Percentiles rank a stretch among this genome's conserved stretches.
Evolutionary conservation across 139 green algal species (phyloP).

Genomic region (Auxenochlorella pyrenoidosa): DNA sequence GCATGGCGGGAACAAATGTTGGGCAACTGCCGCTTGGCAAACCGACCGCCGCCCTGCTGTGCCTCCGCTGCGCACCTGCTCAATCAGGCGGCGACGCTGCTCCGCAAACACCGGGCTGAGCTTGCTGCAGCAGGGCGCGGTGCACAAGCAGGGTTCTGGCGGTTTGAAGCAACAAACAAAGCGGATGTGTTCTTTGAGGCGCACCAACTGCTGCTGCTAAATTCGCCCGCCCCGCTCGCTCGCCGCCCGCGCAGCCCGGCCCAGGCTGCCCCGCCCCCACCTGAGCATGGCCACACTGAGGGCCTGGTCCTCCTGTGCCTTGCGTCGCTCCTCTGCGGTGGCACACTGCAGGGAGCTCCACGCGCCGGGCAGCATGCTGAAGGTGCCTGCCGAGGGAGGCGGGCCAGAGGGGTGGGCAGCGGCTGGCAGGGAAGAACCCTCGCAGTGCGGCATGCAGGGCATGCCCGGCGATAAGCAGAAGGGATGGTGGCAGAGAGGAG

Average conservation of each 20-base stretch:
- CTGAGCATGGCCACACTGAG: slow-evolving; percentile 9
- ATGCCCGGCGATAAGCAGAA: too few species aligned
- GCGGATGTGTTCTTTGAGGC: too few species aligned
- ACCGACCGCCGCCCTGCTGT: too few species aligned
- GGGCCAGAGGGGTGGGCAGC: not conserved
- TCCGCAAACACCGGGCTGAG: slow-evolving; percentile 33
- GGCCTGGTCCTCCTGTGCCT: slow-evolving; percentile 21
- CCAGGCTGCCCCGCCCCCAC: not conserved
- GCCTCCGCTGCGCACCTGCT: slow-evolving; percentile 23
- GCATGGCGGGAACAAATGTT: not conserved
- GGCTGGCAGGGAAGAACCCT: not conserved
- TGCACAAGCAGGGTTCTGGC: not conserved
- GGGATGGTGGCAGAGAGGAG: too few species aligned
- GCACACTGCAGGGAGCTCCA: slow-evolving; percentile 32
- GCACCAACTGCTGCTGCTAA: too few species aligned
- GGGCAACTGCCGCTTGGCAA: too few species aligned
- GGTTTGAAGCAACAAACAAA: not conserved
- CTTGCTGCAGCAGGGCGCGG: slow-evolving; percentile 9
- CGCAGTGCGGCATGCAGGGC: too few species aligned
- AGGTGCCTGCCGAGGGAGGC: slow-evolving; percentile 27
- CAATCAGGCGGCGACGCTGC: slow-evolving; percentile 5
- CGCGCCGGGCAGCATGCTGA: slow-evolving; percentile 40
- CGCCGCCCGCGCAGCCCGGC: not conserved
- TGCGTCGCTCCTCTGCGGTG: slow-evolving; percentile 23
- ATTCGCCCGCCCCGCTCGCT: too few species aligned